These are phyloP conservation scores for Leishmania arabica DNA, from an alignment of 208 protist species.

Conservation along the genomic window DNA sequence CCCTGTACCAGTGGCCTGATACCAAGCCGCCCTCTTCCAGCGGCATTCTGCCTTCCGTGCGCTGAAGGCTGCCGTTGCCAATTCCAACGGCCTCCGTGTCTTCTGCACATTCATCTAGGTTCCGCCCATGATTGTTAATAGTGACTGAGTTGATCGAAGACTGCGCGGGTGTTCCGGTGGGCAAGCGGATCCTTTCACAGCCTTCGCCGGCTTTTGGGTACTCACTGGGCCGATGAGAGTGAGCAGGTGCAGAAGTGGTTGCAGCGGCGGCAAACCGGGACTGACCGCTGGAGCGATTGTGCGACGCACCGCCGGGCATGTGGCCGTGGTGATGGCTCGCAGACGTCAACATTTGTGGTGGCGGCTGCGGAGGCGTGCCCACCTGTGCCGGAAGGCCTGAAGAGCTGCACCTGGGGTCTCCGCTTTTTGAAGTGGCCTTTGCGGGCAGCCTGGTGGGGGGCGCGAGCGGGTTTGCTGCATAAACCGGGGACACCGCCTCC, in stretches of 20 bases:
- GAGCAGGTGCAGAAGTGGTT: background rate
- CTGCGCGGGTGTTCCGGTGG: slow-evolving; percentile 51
- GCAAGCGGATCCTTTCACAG: slow-evolving; percentile 48
- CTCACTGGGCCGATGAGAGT: background rate
- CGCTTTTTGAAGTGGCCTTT: background rate
- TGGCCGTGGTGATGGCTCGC: background rate
- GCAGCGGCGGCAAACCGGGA: background rate
- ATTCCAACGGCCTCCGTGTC: background rate
- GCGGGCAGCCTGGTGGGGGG: background rate
- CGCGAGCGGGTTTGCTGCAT: background rate
- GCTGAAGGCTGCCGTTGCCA: background rate
- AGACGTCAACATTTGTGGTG: background rate
- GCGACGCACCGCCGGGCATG: background rate
- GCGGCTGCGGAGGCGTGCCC: background rate
- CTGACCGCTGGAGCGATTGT: background rate
- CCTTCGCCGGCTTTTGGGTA: slow-evolving; percentile 57
- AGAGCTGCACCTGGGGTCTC: background rate
- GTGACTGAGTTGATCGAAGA: slow-evolving; percentile 42
- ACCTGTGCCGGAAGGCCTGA: background rate
- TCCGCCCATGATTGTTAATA: background rate
- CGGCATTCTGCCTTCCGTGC: background rate
- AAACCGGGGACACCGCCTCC: no score
- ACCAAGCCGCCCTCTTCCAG: background rate
- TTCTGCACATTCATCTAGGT: background rate
- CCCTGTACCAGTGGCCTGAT: background rate